Evolutionary conservation across 768 basidiomycete species (phyloP), one percentile per base, ranked within the genome.

Genomic region (Lactarius tabidus): DNA sequence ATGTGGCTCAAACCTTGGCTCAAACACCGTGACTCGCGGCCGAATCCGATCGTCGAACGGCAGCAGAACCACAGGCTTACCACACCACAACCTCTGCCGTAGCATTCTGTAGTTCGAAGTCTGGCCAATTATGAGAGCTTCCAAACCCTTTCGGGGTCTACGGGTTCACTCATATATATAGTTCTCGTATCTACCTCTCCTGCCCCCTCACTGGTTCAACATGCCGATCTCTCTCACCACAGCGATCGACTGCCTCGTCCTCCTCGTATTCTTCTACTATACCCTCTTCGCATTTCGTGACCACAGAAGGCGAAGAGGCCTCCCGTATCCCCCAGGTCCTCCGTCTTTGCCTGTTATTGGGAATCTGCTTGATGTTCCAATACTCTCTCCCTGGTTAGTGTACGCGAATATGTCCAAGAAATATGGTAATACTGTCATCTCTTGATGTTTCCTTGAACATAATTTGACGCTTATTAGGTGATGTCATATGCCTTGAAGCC

Each of bases 321-420:
- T 52, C 29, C 59, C 48, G 2, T 48, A 29, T 35, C 41, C 59
- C 8, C 59, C 59, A 6, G 59, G 59, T 10, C 59, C 59, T 12
- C 41, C 18, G 12, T 9, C 43, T 51, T 45, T 31, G 26, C 48
- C 33, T 28, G 9, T 62, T 35, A 20, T 62, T 8, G 61, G 61
- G 4, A 70, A 62, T 39, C 15, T 62, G 3, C 36, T 62, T 0
- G 52, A 62, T 35, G n/a, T 62, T 31, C 61, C 61, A 18, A 53
- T 15, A 23, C 33, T 28, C 18, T 48, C 33, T 17, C 55, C 64
- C 43, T 65, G 58, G 58, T 35, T 56, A 15, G n/a, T 28, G 6
- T 65, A 56, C 33, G 36, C 59, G 7, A 39, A 35, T 15, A 35
- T 60, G 20, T 39, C 64, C 3, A 56, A 65, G 59, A 56, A 60